These are phyloP conservation scores for Psophocarpus tetragonolobus DNA, from an alignment of 306 rosid genomes.

Conservation along the genomic window DNA sequence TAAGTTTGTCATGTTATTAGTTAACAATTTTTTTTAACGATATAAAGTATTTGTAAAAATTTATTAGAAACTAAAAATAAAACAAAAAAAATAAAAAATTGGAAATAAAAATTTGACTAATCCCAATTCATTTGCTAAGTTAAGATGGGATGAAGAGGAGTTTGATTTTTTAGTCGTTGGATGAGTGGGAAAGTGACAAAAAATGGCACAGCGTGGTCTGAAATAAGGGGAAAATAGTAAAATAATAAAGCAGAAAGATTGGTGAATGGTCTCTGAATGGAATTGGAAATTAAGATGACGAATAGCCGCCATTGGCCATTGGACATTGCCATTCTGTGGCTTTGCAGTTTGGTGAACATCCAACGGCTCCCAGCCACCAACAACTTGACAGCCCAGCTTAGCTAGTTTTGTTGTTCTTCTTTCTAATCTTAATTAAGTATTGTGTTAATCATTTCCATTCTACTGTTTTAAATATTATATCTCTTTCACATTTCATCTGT, in stretches of 20 bases:
- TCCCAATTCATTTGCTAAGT: background rate
- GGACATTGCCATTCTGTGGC: background rate
- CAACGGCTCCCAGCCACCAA: conserved; percentile 35
- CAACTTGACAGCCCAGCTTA: conserved; percentile 30
- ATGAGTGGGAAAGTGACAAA: conserved; percentile 13
- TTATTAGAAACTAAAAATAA: no score
- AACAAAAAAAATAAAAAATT: no score
- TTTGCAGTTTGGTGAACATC: conserved; percentile 42
- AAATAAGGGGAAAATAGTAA: background rate
- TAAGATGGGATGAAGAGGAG: background rate
- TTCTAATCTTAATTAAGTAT: background rate
- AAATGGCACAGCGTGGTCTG: background rate
- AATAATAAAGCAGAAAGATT: background rate
- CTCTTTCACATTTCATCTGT: background rate
- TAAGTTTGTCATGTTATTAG: no score
- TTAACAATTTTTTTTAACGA: no score
- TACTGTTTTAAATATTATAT: background rate
- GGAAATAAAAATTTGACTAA: no score
- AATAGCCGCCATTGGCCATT: no score
- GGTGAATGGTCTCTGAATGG: background rate
- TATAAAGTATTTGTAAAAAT: no score
- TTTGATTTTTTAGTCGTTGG: background rate
- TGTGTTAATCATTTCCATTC: background rate
- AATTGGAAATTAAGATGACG: conserved; percentile 22
- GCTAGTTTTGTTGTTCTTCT: conserved; percentile 16